phyloP scores from a whole-genome alignment of 768 basidiomycete species.

The Obba rivulosa region DNA sequence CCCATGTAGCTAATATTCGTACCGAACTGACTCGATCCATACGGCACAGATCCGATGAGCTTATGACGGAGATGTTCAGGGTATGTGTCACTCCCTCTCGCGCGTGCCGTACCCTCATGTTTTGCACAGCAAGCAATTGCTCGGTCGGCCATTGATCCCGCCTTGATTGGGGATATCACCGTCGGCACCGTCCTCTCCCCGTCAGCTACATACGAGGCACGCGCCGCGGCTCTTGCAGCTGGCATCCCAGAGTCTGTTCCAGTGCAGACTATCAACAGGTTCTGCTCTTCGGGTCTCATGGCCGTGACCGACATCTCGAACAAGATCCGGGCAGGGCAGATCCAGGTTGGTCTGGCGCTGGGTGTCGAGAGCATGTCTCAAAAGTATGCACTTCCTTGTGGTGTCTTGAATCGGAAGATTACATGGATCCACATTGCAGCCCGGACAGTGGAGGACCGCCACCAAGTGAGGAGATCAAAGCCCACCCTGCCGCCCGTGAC shows the following conservation, averaged over 20 bases:
- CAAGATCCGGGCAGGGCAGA: conserved; percentile 71
- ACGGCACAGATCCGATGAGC: conserved; percentile 61
- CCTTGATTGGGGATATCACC: conserved; percentile 68
- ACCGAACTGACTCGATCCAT: neutral
- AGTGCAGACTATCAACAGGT: conserved; percentile 69
- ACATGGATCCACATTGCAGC: conserved; percentile 31
- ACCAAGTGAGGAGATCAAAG: conserved; percentile 57
- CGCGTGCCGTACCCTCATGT: neutral
- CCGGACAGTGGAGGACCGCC: conserved; percentile 58
- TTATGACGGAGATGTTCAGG: conserved; percentile 79
- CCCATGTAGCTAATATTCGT: neutral
- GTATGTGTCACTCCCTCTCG: conserved; percentile 26
- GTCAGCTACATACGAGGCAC: conserved; percentile 62
- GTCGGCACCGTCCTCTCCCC: conserved; percentile 73
- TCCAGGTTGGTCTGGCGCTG: conserved; percentile 72
- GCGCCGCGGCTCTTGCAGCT: conserved; percentile 71
- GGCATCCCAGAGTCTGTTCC: conserved; percentile 78
- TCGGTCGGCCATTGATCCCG: conserved; percentile 56
- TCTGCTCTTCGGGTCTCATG: conserved; percentile 86
- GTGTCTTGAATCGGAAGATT: conserved; percentile 14
- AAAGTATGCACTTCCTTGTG: conserved; percentile 42
- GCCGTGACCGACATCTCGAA: conserved; percentile 73
- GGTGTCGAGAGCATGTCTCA: conserved; percentile 87
- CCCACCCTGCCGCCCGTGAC: conserved; percentile 51
- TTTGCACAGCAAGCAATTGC: conserved; percentile 48